Percentiles rank a stretch among this genome's conserved stretches.
phyloP scores from a whole-genome alignment of 345 rosid species.

The Syzygium jambos region DNA sequence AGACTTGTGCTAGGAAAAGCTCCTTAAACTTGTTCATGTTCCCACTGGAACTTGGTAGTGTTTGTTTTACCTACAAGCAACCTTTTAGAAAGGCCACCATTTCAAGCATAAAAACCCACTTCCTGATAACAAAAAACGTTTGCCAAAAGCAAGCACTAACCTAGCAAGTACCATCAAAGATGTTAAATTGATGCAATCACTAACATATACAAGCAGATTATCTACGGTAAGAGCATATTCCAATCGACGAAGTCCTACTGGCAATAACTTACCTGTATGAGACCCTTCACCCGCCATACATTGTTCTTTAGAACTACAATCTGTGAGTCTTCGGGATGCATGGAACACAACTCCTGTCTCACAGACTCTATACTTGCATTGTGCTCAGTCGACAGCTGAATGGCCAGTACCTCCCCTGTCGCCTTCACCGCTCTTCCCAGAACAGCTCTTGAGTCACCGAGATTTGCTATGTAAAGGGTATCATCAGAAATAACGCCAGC shows the following conservation, averaged over 20 bases:
- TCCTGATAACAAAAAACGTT: background rate
- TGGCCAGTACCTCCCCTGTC: constrained; percentile 36
- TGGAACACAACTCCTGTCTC: constrained; percentile 27
- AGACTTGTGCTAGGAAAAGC: background rate
- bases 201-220: background rate
- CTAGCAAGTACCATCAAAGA: background rate
- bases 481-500: constrained; percentile 33
- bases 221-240: background rate
- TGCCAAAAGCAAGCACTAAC: background rate
- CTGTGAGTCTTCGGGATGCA: constrained; percentile 41
- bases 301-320: constrained; percentile 37
- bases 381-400: constrained; percentile 43
- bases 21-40: background rate
- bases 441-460: constrained; percentile 50
- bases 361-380: constrained; percentile 40
- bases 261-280: constrained; percentile 28
- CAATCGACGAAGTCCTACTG: background rate
- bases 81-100: background rate
- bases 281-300: constrained; percentile 49
- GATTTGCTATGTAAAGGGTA: constrained; percentile 33
- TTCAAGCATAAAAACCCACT: background rate
- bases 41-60: background rate
- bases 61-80: background rate
- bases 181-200: background rate
- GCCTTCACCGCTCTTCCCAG: constrained; percentile 32